Evolutionary conservation across 148 eudicot species (phyloP).

Genomic region (Nepenthes gracilis): DNA sequence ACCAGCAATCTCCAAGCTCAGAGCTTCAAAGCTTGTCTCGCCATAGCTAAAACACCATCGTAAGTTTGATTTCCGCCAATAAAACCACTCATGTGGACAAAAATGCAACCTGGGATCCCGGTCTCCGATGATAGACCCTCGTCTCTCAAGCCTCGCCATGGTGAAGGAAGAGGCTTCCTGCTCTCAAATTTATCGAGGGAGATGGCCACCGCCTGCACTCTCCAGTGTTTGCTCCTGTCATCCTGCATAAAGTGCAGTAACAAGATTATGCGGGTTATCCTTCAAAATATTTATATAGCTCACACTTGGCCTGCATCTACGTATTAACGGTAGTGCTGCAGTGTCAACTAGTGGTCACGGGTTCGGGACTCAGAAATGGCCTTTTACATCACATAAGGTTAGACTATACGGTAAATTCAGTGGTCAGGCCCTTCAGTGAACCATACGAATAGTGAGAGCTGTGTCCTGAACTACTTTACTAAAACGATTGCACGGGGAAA

Average conservation of each 20-base stretch:
- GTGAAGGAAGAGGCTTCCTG: constrained; percentile 72
- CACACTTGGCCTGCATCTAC: not conserved
- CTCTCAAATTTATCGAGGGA: constrained; percentile 85
- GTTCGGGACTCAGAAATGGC: too few species aligned
- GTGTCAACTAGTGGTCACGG: not conserved
- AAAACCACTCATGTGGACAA: constrained; percentile 94
- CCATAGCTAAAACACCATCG: constrained; percentile 91
- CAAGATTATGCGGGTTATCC: not conserved
- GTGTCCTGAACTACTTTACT: too few species aligned
- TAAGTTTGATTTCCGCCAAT: constrained; percentile 76
- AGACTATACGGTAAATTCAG: too few species aligned
- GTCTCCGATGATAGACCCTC: constrained; percentile 50
- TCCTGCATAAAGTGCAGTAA: constrained; percentile 29
- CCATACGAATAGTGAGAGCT: too few species aligned
- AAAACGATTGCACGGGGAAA: too few species aligned
- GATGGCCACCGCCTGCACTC: constrained; percentile 70
- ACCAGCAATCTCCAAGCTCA: not conserved
- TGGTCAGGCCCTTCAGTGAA: too few species aligned
- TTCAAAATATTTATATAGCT: not conserved
- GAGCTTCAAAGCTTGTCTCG: constrained; percentile 61
- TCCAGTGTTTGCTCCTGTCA: constrained; percentile 81
- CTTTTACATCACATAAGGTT: too few species aligned
- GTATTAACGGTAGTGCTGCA: not conserved
- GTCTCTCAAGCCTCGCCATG: constrained; percentile 92
- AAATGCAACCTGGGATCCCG: constrained; percentile 64